Percentiles rank a stretch among this genome's conserved stretches.
Evolutionary conservation across 2,329 filamentous ascomycete genomes (phyloP).

Genomic region (Phoma sp.): DNA sequence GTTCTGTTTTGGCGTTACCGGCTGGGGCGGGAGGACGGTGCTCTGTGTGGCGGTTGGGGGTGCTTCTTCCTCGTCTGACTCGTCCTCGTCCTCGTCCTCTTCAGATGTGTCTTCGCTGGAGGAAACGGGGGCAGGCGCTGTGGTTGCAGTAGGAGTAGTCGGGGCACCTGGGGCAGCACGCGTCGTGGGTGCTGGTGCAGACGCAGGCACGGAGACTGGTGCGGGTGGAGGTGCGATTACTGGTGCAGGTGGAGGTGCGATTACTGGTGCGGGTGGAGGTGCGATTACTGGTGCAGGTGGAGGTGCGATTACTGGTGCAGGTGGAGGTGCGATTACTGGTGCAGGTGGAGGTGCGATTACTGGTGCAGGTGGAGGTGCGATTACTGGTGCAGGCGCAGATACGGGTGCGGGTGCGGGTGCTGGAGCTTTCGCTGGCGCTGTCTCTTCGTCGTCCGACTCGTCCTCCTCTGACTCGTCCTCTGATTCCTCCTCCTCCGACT

Average conservation of each 20-base stretch:
- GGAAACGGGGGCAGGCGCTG: conserved; percentile 4
- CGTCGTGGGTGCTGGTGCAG: no score
- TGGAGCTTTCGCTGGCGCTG: conserved; percentile 8
- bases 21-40: conserved; percentile 14
- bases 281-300: no score
- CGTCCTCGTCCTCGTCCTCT: conserved; percentile 13
- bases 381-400: no score
- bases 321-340: no score
- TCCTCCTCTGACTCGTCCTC: conserved; percentile 17
- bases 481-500: conserved; percentile 23
- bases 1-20: conserved; percentile 15
- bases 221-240: neutral
- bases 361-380: no score
- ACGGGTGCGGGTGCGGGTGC: neutral
- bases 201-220: neutral
- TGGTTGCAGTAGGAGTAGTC: neutral
- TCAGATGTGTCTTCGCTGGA: conserved; percentile 12
- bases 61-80: conserved; percentile 38
- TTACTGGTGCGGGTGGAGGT: no score
- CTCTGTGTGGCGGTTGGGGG: conserved; percentile 44
- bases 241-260: neutral
- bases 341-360: no score
- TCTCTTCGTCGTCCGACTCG: conserved; percentile 9
- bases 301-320: no score
- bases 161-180: neutral